A percentile compares a stretch with the other conserved stretches of the same genome.
These are phyloP conservation scores for Eimeria maxima DNA, from an alignment of 169 alveolate genomes.

Conservation along the genomic window DNA sequence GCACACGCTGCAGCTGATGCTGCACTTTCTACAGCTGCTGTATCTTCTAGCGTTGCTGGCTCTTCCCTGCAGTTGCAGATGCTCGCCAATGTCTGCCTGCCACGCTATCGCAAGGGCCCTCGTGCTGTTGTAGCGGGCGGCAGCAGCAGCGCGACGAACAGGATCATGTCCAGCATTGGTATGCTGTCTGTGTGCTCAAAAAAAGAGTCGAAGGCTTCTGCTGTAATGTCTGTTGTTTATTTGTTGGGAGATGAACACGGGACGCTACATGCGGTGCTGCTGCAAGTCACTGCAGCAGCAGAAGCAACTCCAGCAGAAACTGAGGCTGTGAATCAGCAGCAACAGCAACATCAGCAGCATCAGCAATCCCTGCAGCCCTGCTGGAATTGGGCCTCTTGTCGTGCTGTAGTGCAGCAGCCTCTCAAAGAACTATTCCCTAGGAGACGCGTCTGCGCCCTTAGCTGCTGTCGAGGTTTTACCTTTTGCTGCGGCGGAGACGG, in stretches of 20 bases:
- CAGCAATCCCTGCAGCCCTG: neutral
- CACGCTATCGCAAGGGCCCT: slow-evolving; percentile 3
- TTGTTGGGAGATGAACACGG: slow-evolving; percentile 72
- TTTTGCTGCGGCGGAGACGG: slow-evolving; percentile 80
- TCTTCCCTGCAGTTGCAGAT: neutral
- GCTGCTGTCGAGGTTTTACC: slow-evolving; percentile 24
- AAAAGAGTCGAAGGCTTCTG: neutral
- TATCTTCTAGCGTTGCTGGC: neutral
- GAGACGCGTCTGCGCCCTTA: neutral
- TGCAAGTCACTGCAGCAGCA: slow-evolving; percentile 66
- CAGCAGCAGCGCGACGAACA: slow-evolving; percentile 15
- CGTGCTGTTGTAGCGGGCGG: neutral
- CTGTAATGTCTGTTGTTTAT: neutral
- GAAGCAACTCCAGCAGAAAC: slow-evolving; percentile 51
- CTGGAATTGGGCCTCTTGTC: slow-evolving; percentile 34
- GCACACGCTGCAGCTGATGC: slow-evolving; percentile 7
- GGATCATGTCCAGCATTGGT: neutral
- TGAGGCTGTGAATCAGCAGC: neutral
- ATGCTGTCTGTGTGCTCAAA: neutral
- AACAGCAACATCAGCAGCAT: neutral
- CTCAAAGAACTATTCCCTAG: slow-evolving; percentile 4
- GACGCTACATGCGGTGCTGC: slow-evolving; percentile 54
- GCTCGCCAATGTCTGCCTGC: neutral
- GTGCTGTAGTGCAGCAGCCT: slow-evolving; percentile 39
- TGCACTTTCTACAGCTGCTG: neutral